Evolutionary conservation across 1,139 yeast genomes (phyloP).

Genomic region (Zygotorulaspora mrakii): DNA sequence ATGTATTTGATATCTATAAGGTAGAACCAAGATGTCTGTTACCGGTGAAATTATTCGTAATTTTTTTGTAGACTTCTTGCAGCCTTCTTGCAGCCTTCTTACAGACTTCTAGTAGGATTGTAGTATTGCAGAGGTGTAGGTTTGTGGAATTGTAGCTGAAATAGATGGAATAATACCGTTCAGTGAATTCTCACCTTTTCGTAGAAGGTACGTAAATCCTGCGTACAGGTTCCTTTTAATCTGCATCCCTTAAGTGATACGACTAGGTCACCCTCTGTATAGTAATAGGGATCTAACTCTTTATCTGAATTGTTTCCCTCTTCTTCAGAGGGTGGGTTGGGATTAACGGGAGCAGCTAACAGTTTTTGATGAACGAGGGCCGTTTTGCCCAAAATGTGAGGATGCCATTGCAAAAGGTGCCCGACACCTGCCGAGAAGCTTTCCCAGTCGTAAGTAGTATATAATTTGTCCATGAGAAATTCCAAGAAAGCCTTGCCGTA

Average conservation of each 20-base stretch:
- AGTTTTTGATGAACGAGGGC: conserved; percentile 63
- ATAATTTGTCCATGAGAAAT: conserved; percentile 68
- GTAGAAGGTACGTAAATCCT: conserved; percentile 40
- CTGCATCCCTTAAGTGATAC: conserved; percentile 58
- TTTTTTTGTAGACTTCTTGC: too few relatives aligned
- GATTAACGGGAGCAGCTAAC: conserved; percentile 47
- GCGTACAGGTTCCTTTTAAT: conserved; percentile 47
- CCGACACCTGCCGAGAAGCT: conserved; percentile 65
- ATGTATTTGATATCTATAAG: too few relatives aligned
- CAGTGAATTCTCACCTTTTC: conserved; percentile 13
- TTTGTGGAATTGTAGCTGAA: too few relatives aligned
- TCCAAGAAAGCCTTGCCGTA: conserved; percentile 67
- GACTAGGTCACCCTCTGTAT: conserved; percentile 60
- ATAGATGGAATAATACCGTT: background rate
- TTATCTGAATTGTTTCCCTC: conserved; percentile 32
- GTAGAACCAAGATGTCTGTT: too few relatives aligned
- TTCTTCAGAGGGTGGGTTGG: conserved; percentile 20
- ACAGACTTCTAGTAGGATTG: too few relatives aligned
- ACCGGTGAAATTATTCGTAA: too few relatives aligned
- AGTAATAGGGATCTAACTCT: conserved; percentile 44
- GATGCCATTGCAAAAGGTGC: conserved; percentile 93
- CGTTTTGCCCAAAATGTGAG: conserved; percentile 64
- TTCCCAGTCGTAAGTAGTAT: conserved; percentile 61
- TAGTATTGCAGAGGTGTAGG: too few relatives aligned
- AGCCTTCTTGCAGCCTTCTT: too few relatives aligned